Conservation (phyloP, 192 early-diverging fungal species). For the Lobulomyces angularis region DNA sequence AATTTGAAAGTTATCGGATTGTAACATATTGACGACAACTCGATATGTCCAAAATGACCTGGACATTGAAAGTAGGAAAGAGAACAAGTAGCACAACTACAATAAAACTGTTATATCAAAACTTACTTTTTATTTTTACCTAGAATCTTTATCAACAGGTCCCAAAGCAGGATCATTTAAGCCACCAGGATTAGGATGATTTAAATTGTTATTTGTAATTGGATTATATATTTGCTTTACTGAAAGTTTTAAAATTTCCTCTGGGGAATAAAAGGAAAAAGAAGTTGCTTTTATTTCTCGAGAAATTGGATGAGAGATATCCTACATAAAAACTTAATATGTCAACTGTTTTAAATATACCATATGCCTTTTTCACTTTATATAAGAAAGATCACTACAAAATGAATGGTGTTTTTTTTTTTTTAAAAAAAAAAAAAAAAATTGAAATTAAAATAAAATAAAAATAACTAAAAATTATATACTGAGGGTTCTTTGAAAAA, state of each 20-base stretch:
- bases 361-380: too few relatives aligned
- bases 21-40: slow-evolving; percentile 72
- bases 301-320: slow-evolving; percentile 73
- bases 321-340: too few relatives aligned
- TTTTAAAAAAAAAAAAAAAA: too few relatives aligned
- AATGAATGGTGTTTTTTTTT: too few relatives aligned
- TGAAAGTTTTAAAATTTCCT: slow-evolving; percentile 82
- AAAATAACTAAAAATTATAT: too few relatives aligned
- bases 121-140: slow-evolving; percentile 6
- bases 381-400: too few relatives aligned
- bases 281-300: slow-evolving; percentile 71
- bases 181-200: slow-evolving; percentile 81
- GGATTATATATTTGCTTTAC: slow-evolving; percentile 91
- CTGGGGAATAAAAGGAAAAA: slow-evolving; percentile 80
- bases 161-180: slow-evolving; percentile 91
- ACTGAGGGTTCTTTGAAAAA: too few relatives aligned
- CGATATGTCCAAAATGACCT: slow-evolving; percentile 95
- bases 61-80: slow-evolving; percentile 74
- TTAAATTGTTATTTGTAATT: slow-evolving; percentile 70
- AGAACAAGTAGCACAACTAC: slow-evolving; percentile 74
- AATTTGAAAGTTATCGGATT: slow-evolving; percentile 92
- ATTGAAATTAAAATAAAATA: too few relatives aligned
- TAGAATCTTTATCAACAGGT: slow-evolving; percentile 66
- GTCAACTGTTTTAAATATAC: too few relatives aligned
- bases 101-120: too few relatives aligned